Evolutionary conservation across 805 yeast species (phyloP).

Genomic region (Candida boidinii): DNA sequence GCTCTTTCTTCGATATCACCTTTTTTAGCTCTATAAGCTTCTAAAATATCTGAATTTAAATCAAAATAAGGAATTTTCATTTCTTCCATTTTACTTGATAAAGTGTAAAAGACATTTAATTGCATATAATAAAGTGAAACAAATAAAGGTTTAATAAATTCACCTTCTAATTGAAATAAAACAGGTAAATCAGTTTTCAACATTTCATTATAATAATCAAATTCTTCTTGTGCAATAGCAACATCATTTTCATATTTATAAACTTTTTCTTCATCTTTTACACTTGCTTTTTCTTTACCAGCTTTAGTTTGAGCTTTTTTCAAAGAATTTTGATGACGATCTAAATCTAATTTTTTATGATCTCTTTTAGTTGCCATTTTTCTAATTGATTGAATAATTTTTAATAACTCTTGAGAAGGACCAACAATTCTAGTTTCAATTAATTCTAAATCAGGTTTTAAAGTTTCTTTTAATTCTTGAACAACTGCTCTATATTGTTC

Average conservation of each 20-base stretch:
- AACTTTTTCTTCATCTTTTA: conserved; percentile 86
- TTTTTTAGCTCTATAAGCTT: conserved; percentile 70
- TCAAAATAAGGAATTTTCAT: conserved; percentile 97
- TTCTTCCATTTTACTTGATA: conserved; percentile 86
- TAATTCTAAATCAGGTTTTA: conserved; percentile 88
- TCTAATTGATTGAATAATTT: conserved; percentile 72
- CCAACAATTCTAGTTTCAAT: conserved; percentile 82
- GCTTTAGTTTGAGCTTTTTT: conserved; percentile 71
- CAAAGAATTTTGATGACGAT: conserved; percentile 65
- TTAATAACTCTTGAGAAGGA: conserved; percentile 87
- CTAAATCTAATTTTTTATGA: conserved; percentile 91
- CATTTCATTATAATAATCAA: conserved; percentile 92
- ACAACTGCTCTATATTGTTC: conserved; percentile 88
- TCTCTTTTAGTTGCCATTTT: conserved; percentile 94
- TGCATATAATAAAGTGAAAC: conserved; percentile 96
- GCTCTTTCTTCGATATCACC: conserved; percentile 88
- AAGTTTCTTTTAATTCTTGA: conserved; percentile 70
- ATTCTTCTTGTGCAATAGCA: conserved; percentile 89
- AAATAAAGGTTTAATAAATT: conserved; percentile 88
- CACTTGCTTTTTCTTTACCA: conserved; percentile 73
- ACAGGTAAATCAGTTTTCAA: conserved; percentile 84
- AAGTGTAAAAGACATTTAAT: conserved; percentile 89
- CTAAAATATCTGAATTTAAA: conserved; percentile 72
- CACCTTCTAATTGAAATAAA: conserved; percentile 80
- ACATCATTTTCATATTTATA: conserved; percentile 86